phyloP scores from a whole-genome alignment of 2,329 filamentous ascomycete species.

The Sporothrix pseudoabietina region DNA sequence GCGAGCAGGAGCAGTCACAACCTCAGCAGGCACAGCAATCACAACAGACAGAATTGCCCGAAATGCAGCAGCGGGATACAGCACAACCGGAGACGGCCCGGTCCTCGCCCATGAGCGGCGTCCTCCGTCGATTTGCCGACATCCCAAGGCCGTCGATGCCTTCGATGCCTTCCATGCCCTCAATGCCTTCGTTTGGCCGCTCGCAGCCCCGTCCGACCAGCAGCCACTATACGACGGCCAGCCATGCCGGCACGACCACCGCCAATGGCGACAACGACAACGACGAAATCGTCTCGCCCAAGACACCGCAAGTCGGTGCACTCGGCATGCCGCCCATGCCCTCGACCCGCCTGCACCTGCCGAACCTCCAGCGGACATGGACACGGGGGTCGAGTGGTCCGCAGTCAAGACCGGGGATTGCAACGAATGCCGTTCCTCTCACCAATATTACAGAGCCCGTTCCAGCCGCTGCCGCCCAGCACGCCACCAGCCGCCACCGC shows the following conservation, averaged over 20 bases:
- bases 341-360: constrained; percentile 47
- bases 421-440: constrained; percentile 15
- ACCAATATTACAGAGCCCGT: constrained; percentile 15
- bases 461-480: constrained; percentile 26
- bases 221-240: constrained; percentile 32
- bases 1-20: constrained; percentile 16
- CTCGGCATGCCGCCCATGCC: constrained; percentile 46
- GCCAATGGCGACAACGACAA: neutral
- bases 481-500: constrained; percentile 26
- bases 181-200: constrained; percentile 36
- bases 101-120: constrained; percentile 28
- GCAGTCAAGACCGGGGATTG: constrained; percentile 37
- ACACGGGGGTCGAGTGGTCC: constrained; percentile 43
- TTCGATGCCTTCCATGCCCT: neutral
- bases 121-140: constrained; percentile 39
- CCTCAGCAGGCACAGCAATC: neutral
- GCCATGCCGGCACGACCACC: constrained; percentile 26
- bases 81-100: constrained; percentile 12
- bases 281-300: constrained; percentile 45
- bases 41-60: constrained; percentile 20
- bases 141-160: constrained; percentile 39
- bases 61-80: constrained; percentile 38
- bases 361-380: constrained; percentile 47
- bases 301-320: constrained; percentile 49
- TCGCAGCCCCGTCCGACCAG: constrained; percentile 37